Evolutionary conservation across 2,329 filamentous ascomycete genomes (phyloP).

Genomic region (Curvularia lunata): DNA sequence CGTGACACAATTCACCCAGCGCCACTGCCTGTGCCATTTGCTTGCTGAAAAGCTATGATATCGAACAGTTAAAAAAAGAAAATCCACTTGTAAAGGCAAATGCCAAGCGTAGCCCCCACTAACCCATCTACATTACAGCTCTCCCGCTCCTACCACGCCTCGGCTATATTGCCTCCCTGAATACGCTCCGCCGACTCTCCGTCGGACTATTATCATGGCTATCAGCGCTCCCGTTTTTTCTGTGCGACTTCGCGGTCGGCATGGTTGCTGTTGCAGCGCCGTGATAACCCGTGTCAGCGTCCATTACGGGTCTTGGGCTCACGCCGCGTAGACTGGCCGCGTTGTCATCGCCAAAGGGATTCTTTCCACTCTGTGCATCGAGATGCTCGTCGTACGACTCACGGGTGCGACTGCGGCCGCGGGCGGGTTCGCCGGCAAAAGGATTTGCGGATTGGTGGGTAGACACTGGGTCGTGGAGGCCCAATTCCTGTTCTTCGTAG

Average conservation of each 20-base stretch:
- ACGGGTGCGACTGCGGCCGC: slow-evolving; percentile 58
- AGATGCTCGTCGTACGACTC: slow-evolving; percentile 50
- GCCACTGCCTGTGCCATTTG: not conserved
- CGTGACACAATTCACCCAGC: too few relatives aligned
- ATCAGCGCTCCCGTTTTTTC: slow-evolving; percentile 42
- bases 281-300: slow-evolving; percentile 54
- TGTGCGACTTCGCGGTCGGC: slow-evolving; percentile 43
- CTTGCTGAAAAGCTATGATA: not conserved
- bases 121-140: too few relatives aligned
- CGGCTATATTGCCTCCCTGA: slow-evolving; percentile 68
- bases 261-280: slow-evolving; percentile 50
- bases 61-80: not conserved
- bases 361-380: slow-evolving; percentile 37
- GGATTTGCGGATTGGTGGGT: slow-evolving; percentile 48
- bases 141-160: not conserved
- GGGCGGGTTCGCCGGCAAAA: slow-evolving; percentile 42
- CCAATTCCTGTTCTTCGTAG: slow-evolving; percentile 79
- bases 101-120: not conserved
- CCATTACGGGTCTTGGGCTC: slow-evolving; percentile 71
- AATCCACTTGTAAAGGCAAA: not conserved
- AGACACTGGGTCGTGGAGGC: slow-evolving; percentile 55
- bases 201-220: slow-evolving; percentile 65
- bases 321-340: slow-evolving; percentile 66
- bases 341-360: slow-evolving; percentile 53
- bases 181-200: slow-evolving; percentile 70